Evolutionary conservation across 495 filamentous ascomycete species (phyloP).

Genomic region (Xylaria grammica): DNA sequence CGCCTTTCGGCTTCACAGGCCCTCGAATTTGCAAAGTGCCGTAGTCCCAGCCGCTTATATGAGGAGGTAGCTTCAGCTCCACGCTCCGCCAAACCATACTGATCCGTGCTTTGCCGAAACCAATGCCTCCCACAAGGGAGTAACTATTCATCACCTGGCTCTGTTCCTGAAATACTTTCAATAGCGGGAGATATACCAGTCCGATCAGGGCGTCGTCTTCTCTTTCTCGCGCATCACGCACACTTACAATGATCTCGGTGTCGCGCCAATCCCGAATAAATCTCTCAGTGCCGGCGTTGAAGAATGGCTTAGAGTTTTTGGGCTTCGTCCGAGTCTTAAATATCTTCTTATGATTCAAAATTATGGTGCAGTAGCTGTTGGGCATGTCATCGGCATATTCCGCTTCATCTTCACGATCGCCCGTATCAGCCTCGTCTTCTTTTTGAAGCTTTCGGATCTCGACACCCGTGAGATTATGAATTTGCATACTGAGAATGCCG

Average conservation of each 20-base stretch:
- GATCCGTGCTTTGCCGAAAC: constrained; percentile 67
- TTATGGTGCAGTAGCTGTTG: constrained; percentile 70
- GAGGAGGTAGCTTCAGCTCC: constrained; percentile 57
- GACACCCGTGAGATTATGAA: constrained; percentile 75
- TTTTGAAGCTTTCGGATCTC: constrained; percentile 61
- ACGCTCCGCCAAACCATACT: constrained; percentile 74
- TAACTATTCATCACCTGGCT: constrained; percentile 67
- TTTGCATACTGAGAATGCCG: constrained; percentile 70
- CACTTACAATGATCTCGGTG: constrained; percentile 67
- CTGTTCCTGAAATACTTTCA: constrained; percentile 58
- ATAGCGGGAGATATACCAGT: constrained; percentile 67
- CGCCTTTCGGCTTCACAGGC: constrained; percentile 39
- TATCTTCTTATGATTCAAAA: constrained; percentile 72
- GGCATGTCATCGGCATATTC: constrained; percentile 67
- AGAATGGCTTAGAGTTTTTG: constrained; percentile 77
- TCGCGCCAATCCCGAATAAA: constrained; percentile 70
- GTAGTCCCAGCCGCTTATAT: constrained; percentile 68
- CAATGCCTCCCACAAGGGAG: constrained; percentile 68
- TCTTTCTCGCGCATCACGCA: constrained; percentile 67
- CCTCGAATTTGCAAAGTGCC: constrained; percentile 65
- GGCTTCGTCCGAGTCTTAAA: constrained; percentile 76
- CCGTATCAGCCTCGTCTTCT: constrained; percentile 42
- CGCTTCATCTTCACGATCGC: constrained; percentile 58
- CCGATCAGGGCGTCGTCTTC: constrained; percentile 72
- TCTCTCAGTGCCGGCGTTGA: constrained; percentile 76